Evolutionary conservation across 208 protist species (phyloP).

Genomic region (Sergeia podlipaevii): DNA sequence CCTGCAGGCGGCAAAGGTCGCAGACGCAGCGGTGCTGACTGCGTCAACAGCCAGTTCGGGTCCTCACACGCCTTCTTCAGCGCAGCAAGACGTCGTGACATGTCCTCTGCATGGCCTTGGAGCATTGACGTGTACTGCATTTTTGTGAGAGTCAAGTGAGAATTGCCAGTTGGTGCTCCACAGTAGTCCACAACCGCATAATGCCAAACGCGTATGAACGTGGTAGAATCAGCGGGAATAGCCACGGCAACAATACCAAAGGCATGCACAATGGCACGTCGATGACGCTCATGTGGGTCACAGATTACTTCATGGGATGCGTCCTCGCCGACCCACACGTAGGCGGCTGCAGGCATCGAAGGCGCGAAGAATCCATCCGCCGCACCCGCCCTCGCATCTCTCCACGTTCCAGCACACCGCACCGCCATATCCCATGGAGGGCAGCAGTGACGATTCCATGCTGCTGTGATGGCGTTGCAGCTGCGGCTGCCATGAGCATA

Average conservation of each 20-base stretch:
- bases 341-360: conserved; percentile 16
- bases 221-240: conserved; percentile 17
- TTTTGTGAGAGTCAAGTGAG: too few relatives aligned
- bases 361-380: conserved; percentile 30
- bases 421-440: conserved; percentile 17
- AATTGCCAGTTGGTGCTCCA: too few relatives aligned
- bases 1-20: neutral
- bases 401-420: conserved; percentile 6
- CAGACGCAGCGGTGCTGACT: neutral
- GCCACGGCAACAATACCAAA: conserved; percentile 32
- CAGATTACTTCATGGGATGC: neutral
- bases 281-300: conserved; percentile 13
- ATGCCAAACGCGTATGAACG: conserved; percentile 20
- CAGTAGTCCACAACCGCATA: conserved; percentile 19
- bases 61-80: neutral
- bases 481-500: conserved; percentile 19
- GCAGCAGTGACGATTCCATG: neutral
- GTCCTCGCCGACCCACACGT: conserved; percentile 20
- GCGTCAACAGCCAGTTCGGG: neutral
- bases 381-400: conserved; percentile 9
- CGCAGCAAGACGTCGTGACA: neutral
- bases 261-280: conserved; percentile 6
- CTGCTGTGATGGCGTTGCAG: too few relatives aligned
- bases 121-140: conserved; percentile 3
- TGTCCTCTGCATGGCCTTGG: neutral